Conservation (phyloP, 108 stramenopile species). For the Conticribra weissflogii region DNA sequence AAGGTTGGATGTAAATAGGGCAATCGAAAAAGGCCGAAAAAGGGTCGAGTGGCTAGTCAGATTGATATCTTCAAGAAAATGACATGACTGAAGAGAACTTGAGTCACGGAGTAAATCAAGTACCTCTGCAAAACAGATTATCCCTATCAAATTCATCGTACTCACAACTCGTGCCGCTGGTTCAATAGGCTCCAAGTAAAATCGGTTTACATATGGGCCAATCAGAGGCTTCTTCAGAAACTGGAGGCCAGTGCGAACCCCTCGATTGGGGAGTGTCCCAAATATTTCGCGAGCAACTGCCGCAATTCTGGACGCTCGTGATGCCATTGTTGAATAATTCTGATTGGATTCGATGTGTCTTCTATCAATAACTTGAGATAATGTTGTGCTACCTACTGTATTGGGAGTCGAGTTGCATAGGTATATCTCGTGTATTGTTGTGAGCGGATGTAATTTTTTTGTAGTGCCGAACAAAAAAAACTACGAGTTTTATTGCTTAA, state of each 20-base stretch:
- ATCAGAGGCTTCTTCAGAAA: conserved; percentile 63
- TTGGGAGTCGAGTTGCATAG: no score
- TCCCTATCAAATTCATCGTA: background rate
- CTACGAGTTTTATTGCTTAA: no score
- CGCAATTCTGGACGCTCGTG: conserved; percentile 51
- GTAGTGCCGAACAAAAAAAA: no score
- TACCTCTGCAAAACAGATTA: background rate
- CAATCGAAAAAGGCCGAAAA: background rate
- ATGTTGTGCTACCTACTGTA: no score
- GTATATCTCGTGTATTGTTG: no score
- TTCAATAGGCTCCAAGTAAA: conserved; percentile 79
- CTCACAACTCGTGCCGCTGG: conserved; percentile 74
- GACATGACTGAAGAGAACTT: conserved; percentile 1
- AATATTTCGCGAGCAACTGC: conserved; percentile 71
- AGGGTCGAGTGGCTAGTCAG: background rate
- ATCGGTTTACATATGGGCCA: conserved; percentile 70
- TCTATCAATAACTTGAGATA: no score
- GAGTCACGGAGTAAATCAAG: background rate
- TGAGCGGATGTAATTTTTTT: no score
- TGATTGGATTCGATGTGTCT: no score
- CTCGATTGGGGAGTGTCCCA: conserved; percentile 73
- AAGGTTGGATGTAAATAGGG: conserved; percentile 28
- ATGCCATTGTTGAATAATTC: conserved; percentile 59
- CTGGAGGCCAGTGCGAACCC: conserved; percentile 60
- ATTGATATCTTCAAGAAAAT: background rate